Percentiles rank a stretch among this genome's conserved stretches.
phyloP scores from a whole-genome alignment of 2,329 filamentous ascomycete genomes.

The Byssochlamys sp. region DNA sequence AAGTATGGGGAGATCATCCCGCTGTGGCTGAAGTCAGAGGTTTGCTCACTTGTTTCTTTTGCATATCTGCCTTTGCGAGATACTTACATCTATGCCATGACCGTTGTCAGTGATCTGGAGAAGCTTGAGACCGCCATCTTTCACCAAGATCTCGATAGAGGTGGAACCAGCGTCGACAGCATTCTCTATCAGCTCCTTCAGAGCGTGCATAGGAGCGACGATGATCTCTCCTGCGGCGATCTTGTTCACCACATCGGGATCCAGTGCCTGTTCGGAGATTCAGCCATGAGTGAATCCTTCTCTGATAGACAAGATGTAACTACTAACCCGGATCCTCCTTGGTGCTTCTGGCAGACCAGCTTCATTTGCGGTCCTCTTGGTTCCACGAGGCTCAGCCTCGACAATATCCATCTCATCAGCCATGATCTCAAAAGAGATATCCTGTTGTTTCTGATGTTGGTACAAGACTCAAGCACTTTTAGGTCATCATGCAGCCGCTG shows the following conservation, averaged over 20 bases:
- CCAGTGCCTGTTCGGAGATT: conserved; percentile 57
- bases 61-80: neutral
- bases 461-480: neutral
- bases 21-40: conserved; percentile 42
- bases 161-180: conserved; percentile 95
- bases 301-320: neutral
- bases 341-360: conserved; percentile 32
- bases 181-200: conserved; percentile 96
- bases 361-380: conserved; percentile 44
- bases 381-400: conserved; percentile 25
- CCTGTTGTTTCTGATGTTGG: neutral
- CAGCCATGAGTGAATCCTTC: conserved; percentile 1
- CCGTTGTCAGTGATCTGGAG: conserved; percentile 97
- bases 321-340: conserved; percentile 38
- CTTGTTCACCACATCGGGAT: conserved; percentile 92
- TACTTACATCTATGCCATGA: conserved; percentile 75
- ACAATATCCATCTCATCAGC: conserved; percentile 38
- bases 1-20: conserved; percentile 80
- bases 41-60: neutral
- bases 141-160: conserved; percentile 77
- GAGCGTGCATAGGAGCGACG: conserved; percentile 85
- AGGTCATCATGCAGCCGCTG: neutral
- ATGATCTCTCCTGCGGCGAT: conserved; percentile 98
- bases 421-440: conserved; percentile 14
- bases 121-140: conserved; percentile 88